Conservation (phyloP, 2,329 filamentous ascomycete genomes). For the Aphanocladium album region DNA sequence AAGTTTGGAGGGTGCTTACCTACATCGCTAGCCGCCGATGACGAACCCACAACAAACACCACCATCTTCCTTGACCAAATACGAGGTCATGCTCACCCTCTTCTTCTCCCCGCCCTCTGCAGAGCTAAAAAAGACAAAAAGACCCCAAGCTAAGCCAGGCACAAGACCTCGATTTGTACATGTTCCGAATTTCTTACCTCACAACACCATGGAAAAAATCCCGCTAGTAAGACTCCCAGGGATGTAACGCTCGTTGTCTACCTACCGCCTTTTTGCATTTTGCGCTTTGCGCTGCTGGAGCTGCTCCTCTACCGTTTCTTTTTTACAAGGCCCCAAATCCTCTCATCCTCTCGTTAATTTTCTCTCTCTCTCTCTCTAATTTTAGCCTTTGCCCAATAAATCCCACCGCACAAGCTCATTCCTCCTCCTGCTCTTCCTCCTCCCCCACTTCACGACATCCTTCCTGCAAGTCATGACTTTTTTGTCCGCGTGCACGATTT, state of each 20-base stretch:
- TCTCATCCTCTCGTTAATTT: not conserved
- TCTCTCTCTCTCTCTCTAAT: not conserved
- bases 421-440: not conserved
- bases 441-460: not conserved
- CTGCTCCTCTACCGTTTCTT: not conserved
- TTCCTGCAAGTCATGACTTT: not conserved
- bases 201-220: too few relatives aligned
- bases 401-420: too few relatives aligned
- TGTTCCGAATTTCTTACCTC: not conserved
- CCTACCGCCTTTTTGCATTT: not conserved
- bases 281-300: not conserved
- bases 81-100: slow-evolving; percentile 9
- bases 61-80: not conserved
- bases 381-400: not conserved
- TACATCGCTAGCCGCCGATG: not conserved
- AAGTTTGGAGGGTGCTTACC: not conserved
- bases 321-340: not conserved
- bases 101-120: not conserved
- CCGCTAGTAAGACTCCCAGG: not conserved
- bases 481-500: not conserved
- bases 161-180: not conserved
- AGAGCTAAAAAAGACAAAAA: too few relatives aligned
- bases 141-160: not conserved
- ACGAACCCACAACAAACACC: not conserved
- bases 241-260: not conserved